Base-by-base conservation (phyloP, 2,329 filamentous ascomycete genomes). In the Calonectria montana region DNA sequence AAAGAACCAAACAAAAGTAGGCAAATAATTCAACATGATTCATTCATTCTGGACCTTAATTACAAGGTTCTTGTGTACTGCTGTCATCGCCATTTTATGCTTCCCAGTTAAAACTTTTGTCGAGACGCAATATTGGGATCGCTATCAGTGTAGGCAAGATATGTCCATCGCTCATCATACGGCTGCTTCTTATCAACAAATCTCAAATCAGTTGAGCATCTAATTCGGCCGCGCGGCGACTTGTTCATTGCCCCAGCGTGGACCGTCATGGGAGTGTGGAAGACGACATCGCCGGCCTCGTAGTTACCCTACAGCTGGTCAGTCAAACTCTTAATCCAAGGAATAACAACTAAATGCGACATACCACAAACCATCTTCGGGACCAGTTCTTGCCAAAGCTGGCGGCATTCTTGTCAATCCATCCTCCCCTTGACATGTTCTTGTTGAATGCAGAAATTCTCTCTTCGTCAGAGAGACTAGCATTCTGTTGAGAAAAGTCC, bases 331-430 rank as follows among this genome's bases (percentile, higher is more conserved):
- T 25, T 29, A 3, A 23, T n/a, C 7, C 12, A 27, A 21, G 16
- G 29, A 18, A 45, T 10, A 16, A n/a, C n/a, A n/a, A n/a, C 1
- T 13, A 21, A 2, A 21, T 18, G 16, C 13, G 23, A 55, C 65
- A 21, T 61, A 53, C 70, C 39, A 45, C 39, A 12, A 61, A 57
- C 65, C 65, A 71, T 10, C 43, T 35, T 7, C 53, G 61, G 18
- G 50, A 72, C 53, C 70, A 70, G 13, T 66, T 9, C 23, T 55
- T 27, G 15, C 62, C 37, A 57, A 72, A 63, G 23, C 25, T 55
- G 35, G 62, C 39, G 9, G 67, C 43, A 43, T 70, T 72, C n/a
- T 57, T 72, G 31, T 70, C 62, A 10, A 72, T 43, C 37, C 61
- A 72, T 27, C 66, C 67, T 6, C 50, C 66, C 10, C 10, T 66